Evolutionary conservation across 495 filamentous ascomycete species (phyloP), one percentile per base, ranked within the genome.

Genomic region (Xylaria palmicola): DNA sequence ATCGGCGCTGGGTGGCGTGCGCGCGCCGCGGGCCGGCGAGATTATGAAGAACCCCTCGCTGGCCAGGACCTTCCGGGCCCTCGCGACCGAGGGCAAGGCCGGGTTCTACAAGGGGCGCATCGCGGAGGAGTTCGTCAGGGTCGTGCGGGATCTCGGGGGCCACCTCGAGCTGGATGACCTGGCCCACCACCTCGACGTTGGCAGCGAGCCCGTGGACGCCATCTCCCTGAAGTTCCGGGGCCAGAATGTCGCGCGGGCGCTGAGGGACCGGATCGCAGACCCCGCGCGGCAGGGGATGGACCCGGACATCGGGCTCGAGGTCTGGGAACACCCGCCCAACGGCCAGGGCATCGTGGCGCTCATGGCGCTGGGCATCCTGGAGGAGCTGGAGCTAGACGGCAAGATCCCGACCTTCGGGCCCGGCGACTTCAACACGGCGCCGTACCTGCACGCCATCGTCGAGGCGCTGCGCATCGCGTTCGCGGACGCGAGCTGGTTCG

Each of bases 311-410:
- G 69, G 69, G 9, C 59, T 97, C 19, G 86, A 94, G 65, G 71
- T 98, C 1, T 98, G 93, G 93, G 94, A 98, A 64, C 93, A 97
- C 74, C 91, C 94, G 39, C 94, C 94, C n/a, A 98, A 97, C 75
- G 93, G 95, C 0, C 94, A 98, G 73, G 94, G 94, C 10, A 89
- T 98, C 62, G 92, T 98, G 0, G 95, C 94, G 4, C 80, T 98
- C 39, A 95, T 98, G 85, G 88, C 94, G 1, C 79, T 98, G 0
- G 94, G 95, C 2, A 93, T 98, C 62, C 78, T 98, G 44, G 86
- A 96, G 68, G 84, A 90, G 65, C 82, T 98, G 5, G 90, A 96
- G 74, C 80, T 82, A n/a, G 72, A 72, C 9, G 86, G 85, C 39
- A 84, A 85, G 60, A 90, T 96, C 68, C 85, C 86, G 7, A 80